Evolutionary conservation across 148 eudicot genomes (phyloP), one percentile per base, ranked within the genome.

Genomic region (Silene conica): DNA sequence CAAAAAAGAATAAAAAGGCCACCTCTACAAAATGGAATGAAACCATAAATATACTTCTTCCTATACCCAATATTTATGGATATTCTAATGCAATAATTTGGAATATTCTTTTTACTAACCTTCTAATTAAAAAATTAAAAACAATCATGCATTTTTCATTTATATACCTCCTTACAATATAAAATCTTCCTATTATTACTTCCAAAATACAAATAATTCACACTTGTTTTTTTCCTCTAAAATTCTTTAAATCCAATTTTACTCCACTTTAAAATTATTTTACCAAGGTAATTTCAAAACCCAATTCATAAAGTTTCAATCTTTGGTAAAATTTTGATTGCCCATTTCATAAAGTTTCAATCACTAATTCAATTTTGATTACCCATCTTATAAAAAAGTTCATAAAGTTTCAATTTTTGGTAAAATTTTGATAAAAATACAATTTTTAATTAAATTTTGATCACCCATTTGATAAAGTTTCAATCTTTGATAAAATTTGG

Each of bases 11-110:
- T 10, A 65, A 48, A 50, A 45, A 61, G 8, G 25, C 18, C 1
- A 20, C 10, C 21, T 10, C 19, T 68, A 25, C 4, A 12, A 73
- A 73, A 74, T 8, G 75, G 85, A 77, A 84, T 82, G 76, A 79
- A 86, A 82, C 81, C 73, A 54, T 50, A 84, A 76, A 80, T 83
- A 82, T 83, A 77, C 88, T 23, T 20, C 2, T 6, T 15, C 46
- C 8, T 28, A n/a, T 7, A 45, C 54, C 43, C 25, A 65, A 63
- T 63, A 80, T 67, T 75, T 60, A 75, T 46, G 89, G 78, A 86
- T 87, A 89, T 87, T 83, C 89, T 67, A 50, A 55, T 28, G 34
- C 28, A 68, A 52, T 13, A 75, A 71, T 79, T 72, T 62, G 68
- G 85, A 82, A 82, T 82, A 82, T 82, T 82, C 82, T 78, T 23